Base-by-base conservation (phyloP, 2,329 filamentous ascomycete genomes). In the Volutella citrinella region DNA sequence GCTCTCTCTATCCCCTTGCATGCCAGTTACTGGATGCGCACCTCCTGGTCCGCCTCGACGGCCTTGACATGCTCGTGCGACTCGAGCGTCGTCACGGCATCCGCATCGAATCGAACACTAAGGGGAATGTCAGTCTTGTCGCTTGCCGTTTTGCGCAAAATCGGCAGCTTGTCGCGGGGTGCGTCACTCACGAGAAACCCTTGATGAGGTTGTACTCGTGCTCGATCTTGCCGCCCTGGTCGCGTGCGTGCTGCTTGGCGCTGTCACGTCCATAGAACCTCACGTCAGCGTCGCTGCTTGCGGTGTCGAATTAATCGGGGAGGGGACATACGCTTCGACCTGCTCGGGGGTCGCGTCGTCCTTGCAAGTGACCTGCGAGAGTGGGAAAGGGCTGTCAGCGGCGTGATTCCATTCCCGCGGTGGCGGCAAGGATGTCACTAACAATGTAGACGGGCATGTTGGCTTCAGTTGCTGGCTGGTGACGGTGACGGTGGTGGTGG, bases 181-280 rank as follows among this genome's bases (percentile, higher is more conserved):
- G n/a, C n/a, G n/a, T 19, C 24, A 72, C 86, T 51, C 80, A 96
- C 91, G 86, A 82, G 70, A 96, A 96, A 38, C 84, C 90, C 70
- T 91, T 94, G 75, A 95, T 89, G 52, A 95, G 66, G 42, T 68
- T 82, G 72, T 87, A 95, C 61, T 93, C 86, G 52, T 93, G 81
- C 35, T 69, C 78, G 67, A 97, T 93, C 63, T 78, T 80, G 59
- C 89, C 91, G 57, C 91, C 91, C 59, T 91, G 79, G 25, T 83
- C 75, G 40, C 61, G 67, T 51, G 82, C 85, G 39, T 82, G 68
- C 60, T 90, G 68, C 80, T 95, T 95, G 42, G 85, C 84, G 32
- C 85, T 89, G n/a, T 18, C 8, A 14, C 18, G 14, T 18, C 25
- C 8, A 22, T 22, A 22, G n/a, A n/a, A n/a, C n/a, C n/a, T n/a